Percentiles rank a stretch among this genome's conserved stretches.
phyloP scores from a whole-genome alignment of 805 yeast genomes.

The Pichia exigua region DNA sequence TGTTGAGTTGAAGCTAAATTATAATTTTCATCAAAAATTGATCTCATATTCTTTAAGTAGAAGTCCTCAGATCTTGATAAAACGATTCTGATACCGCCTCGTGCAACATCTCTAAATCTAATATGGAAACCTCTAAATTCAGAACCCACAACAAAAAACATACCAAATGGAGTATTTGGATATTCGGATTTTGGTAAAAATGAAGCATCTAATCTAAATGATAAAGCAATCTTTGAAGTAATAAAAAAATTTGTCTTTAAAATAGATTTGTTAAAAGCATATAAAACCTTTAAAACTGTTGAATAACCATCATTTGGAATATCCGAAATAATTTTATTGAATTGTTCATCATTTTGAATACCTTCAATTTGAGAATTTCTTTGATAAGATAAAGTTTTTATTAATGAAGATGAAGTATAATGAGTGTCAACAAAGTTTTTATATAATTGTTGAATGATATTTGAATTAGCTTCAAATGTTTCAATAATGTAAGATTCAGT shows the following conservation, averaged over 20 bases:
- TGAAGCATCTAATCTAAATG: conserved; percentile 82
- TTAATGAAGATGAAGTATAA: conserved; percentile 64
- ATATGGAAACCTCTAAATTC: conserved; percentile 97
- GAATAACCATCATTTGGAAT: conserved; percentile 77
- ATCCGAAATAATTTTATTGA: conserved; percentile 56
- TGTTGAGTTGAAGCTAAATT: conserved; percentile 95
- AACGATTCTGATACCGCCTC: conserved; percentile 97
- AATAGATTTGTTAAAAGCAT: conserved; percentile 72
- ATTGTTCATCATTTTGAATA: conserved; percentile 66
- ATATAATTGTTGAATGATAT: conserved; percentile 72
- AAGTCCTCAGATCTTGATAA: conserved; percentile 80
- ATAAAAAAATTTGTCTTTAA: conserved; percentile 91
- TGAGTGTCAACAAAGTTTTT: conserved; percentile 88
- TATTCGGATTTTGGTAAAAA: conserved; percentile 82
- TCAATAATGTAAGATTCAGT: conserved; percentile 78
- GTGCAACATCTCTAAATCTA: conserved; percentile 91
- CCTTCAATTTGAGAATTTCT: conserved; percentile 73
- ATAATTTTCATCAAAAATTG: conserved; percentile 92
- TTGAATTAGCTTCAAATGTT: conserved; percentile 61
- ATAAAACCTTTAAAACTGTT: conserved; percentile 70
- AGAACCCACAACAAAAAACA: conserved; percentile 92
- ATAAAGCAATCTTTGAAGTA: conserved; percentile 89
- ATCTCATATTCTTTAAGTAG: conserved; percentile 75
- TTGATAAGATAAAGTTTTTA: conserved; percentile 79
- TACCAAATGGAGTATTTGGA: conserved; percentile 89